These are phyloP conservation scores for Eudorina sp. DNA, from an alignment of 139 green algal species.

Conservation along the genomic window DNA sequence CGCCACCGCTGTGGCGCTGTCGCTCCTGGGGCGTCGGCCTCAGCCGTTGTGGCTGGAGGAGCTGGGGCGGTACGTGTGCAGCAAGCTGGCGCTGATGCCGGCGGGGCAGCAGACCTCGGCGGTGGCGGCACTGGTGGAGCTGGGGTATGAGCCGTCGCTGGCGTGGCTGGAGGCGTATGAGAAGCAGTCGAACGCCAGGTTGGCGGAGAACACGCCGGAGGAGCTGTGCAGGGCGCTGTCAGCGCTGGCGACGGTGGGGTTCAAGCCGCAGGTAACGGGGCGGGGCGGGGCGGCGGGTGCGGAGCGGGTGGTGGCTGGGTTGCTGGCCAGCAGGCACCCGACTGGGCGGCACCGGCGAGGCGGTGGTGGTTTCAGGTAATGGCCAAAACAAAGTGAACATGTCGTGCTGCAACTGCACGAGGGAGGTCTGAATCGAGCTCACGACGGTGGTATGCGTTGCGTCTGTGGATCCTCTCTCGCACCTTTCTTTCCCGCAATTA, in stretches of 20 bases:
- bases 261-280: constrained; percentile 34
- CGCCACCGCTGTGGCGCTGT: constrained; percentile 23
- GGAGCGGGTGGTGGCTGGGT: too few relatives aligned
- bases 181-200: constrained; percentile 35
- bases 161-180: constrained; percentile 56
- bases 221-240: constrained; percentile 46
- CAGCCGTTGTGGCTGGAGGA: constrained; percentile 54
- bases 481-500: too few relatives aligned
- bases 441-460: too few relatives aligned
- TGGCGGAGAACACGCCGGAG: constrained; percentile 9
- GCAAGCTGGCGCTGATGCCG: constrained; percentile 32
- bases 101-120: constrained; percentile 41
- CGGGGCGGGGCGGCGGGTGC: neutral
- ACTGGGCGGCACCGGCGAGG: too few relatives aligned
- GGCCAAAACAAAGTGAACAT: too few relatives aligned
- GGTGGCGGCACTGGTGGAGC: constrained; percentile 33
- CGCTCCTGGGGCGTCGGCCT: constrained; percentile 50
- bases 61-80: constrained; percentile 34
- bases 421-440: too few relatives aligned
- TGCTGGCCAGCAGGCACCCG: too few relatives aligned
- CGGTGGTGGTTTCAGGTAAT: too few relatives aligned
- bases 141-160: constrained; percentile 34
- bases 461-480: too few relatives aligned
- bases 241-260: constrained; percentile 46
- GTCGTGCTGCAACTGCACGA: too few relatives aligned